Evolutionary conservation across 495 filamentous ascomycete genomes (phyloP), one percentile per base, ranked within the genome.

Genomic region (Neurospora tetraspora): DNA sequence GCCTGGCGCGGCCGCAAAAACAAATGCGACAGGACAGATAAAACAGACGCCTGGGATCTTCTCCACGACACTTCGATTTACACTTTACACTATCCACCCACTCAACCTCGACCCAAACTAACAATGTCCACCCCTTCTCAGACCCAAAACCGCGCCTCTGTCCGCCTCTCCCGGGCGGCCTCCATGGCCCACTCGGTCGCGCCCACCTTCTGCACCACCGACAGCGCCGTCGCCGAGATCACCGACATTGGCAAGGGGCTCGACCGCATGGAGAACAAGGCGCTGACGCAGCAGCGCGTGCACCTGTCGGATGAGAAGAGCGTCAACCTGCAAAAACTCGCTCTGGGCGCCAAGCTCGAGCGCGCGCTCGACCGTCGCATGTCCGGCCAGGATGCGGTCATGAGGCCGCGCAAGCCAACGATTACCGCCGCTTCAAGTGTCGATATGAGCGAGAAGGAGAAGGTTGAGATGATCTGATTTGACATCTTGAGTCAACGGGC

Each of bases 281-380:
- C 91, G 37, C 88, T 98, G 39, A 83, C 87, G 73, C 86, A 90
- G 73, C 96, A 99, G 84, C 91, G 96, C 73, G 97, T 97, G 78
- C 87, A 91, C 68, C 89, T 94, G 31, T 92, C 86, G 73, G 85
- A 88, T 43, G 90, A 97, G 82, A 97, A 98, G 86, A 89, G 85
- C 69, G 93, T 92, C 74, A 92, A 92, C 80, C 81, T 97, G 78
- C 92, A 90, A 82, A 97, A 97, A 83, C 85, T 98, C 72, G 95
- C 95, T 38, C 86, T 98, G 53, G 92, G 94, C 61, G 95, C 96
- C 45, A 98, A 98, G 83, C 87, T 98, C 47, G 96, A 99, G 80
- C 90, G 96, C 45, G 96, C 96, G 14, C 89, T 99, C 43, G 92
- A 89, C 71, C 86, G 96, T 76, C 89, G 96, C 76, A 96, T 98